Base-by-base conservation (phyloP, 495 filamentous ascomycete species). In the Aspergillus conjunctus region DNA sequence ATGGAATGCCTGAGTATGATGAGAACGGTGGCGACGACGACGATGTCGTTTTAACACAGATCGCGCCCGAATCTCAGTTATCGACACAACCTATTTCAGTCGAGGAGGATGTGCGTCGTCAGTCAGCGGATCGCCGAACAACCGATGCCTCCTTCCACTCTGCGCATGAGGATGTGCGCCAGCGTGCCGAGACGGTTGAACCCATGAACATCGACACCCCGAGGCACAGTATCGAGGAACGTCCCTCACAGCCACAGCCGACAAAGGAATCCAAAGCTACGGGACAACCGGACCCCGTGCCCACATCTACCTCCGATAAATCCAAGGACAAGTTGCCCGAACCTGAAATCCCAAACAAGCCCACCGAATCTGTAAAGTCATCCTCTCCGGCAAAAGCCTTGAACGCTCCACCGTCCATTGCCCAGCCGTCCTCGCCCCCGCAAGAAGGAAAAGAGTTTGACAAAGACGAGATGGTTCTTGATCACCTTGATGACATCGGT, bases 81-180 rank as follows among this genome's bases (percentile, higher is more conserved):
- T 69, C 72, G 46, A 74, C 74, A 31, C 74, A 77, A 34, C 72
- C 69, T 9, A 54, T 77, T 68, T 21, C 81, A 83, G 26, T 70
- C 68, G 0, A 71, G 9, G 71, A 67, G 26, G 68, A 66, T 12
- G 51, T 56, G 22, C 62, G 63, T 8, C 66, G 72, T 31, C 49
- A 70, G 14, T 73, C 73, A 2, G 71, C 77, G 22, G 80, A 79
- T 31, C 78, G 79, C 22, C 80, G 80, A 51, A 81, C 79, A 39
- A 82, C 83, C 20, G 83, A 85, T 41, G 80, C 75, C 6, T 88
- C 85, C 0, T 91, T 89, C 68, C 83, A 88, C 43, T 88, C 89
- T 7, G 86, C 88, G 1, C 84, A 84, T 63, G 87, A 91, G 65
- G 83, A 85, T 64, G 52, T 82, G 63, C 66, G 72, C 4, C 58